Base-by-base conservation (phyloP, 2,329 filamentous ascomycete species). In the Exserohilum turcica region DNA sequence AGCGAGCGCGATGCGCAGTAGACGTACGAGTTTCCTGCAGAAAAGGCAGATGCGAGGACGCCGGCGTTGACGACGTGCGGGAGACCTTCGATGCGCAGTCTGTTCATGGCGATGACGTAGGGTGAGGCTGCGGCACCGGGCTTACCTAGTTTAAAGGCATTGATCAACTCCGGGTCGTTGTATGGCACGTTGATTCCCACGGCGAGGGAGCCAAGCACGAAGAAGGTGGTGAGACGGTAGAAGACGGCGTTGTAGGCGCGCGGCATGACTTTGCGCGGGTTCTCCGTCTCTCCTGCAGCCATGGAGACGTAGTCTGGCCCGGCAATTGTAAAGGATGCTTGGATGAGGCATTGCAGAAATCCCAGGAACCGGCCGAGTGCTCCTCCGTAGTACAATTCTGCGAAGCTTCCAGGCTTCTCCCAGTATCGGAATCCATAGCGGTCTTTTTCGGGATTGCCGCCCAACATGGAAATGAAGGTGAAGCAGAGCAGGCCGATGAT, bases 381-480 rank as follows among this genome's bases (percentile, higher is more conserved):
- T 0, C 89, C 90, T 0, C 78, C 83, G 67, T 88, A 86, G 42
- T 87, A 81, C 54, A 84, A 80, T 56, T 86, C 82, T 3, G 64
- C 82, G 68, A 93, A 92, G 0, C 89, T 80, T 1, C 90, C 90
- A 0, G 89, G 90, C 0, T 83, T 76, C 16, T 74, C 72, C 78
- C 78, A 80, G 61, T 78, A 77, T 2, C 77, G 70, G 63, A 80
- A 80, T n/a, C 78, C 78, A 51, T 73, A 76, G 12, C 68, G 66
- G 48, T 76, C 73, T 56, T 83, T 79, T 0, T 85, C 71, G 0
- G 91, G 91, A 61, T 93, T 94, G 2, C 89, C 91, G 6, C 91
- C 91, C 1, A 94, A 77, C 87, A 94, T 93, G 59, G 86, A 85
- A 59, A 95, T 81, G 66, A 96, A 91, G 2, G 91, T 93, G 76